phyloP scores from a whole-genome alignment of 768 basidiomycete species.

The Hemileccinum impolitum region DNA sequence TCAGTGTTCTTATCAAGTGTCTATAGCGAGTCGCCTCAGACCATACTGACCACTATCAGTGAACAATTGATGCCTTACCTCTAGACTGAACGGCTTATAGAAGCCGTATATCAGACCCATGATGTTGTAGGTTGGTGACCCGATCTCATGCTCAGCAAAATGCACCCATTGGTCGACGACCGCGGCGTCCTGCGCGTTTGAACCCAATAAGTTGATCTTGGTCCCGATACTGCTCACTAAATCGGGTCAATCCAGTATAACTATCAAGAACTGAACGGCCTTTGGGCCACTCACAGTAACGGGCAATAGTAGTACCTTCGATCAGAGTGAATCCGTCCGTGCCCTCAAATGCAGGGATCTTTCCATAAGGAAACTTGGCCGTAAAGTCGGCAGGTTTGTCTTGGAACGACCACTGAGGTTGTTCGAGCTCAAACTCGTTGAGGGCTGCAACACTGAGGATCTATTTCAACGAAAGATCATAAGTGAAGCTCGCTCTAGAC shows the following conservation, averaged over 20 bases:
- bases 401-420: conserved; percentile 1
- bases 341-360: conserved; percentile 19
- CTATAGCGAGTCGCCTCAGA: background rate
- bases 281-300: conserved; percentile 13
- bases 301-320: conserved; percentile 17
- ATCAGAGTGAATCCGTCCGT: conserved; percentile 15
- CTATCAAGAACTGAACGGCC: background rate
- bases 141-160: conserved; percentile 19
- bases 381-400: conserved; percentile 14
- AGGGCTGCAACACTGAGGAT: conserved; percentile 10
- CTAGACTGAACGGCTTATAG: conserved; percentile 1
- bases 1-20: background rate
- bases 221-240: conserved; percentile 15
- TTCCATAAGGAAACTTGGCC: conserved; percentile 16
- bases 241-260: background rate
- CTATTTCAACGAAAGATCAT: background rate
- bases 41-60: too few species aligned
- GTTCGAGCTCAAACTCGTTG: conserved; percentile 11
- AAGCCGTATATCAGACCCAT: background rate
- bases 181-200: conserved; percentile 3
- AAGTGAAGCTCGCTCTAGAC: too few species aligned
- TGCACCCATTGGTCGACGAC: conserved; percentile 22
- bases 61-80: conserved; percentile 3
- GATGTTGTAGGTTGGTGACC: background rate
- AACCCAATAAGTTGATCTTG: conserved; percentile 12